Conservation (phyloP, 2,329 filamentous ascomycete species). For the Trichophyton simii region DNA sequence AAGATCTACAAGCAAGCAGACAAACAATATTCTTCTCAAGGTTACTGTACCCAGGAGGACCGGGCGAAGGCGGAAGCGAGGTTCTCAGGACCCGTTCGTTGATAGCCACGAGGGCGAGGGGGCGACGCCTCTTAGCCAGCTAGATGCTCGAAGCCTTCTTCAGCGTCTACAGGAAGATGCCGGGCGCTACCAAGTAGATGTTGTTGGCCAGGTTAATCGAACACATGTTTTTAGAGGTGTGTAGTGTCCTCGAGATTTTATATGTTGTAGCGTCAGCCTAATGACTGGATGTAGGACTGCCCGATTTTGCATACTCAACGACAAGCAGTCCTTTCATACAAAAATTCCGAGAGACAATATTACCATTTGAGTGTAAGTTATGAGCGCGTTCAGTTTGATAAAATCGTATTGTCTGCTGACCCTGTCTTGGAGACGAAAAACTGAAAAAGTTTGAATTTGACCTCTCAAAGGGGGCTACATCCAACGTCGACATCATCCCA, state of each 20-base stretch:
- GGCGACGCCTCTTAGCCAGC: constrained; percentile 19
- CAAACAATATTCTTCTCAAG: constrained; percentile 76
- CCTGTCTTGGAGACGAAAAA: constrained; percentile 35
- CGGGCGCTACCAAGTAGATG: constrained; percentile 53
- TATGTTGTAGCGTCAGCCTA: neutral
- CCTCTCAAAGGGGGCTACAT: constrained; percentile 46
- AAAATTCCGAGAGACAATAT: constrained; percentile 56
- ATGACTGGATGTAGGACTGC: constrained; percentile 42
- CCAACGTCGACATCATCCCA: constrained; percentile 59
- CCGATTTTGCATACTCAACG: constrained; percentile 76
- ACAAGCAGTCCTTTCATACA: constrained; percentile 55
- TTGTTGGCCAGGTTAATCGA: constrained; percentile 59
- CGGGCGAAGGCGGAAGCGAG: constrained; percentile 71
- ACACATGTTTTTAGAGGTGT: constrained; percentile 74
- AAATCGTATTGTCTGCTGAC: neutral
- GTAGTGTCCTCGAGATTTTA: constrained; percentile 6
- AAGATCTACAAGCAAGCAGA: constrained; percentile 59
- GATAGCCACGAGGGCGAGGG: constrained; percentile 26
- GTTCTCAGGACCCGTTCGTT: constrained; percentile 54
- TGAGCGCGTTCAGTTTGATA: neutral
- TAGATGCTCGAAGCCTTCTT: constrained; percentile 45
- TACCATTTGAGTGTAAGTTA: constrained; percentile 55
- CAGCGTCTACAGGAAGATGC: constrained; percentile 59
- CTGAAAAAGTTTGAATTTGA: constrained; percentile 56
- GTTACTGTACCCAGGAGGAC: constrained; percentile 78